Evolutionary conservation across 441 rosid species (phyloP).

Genomic region (Capsella rubella): DNA sequence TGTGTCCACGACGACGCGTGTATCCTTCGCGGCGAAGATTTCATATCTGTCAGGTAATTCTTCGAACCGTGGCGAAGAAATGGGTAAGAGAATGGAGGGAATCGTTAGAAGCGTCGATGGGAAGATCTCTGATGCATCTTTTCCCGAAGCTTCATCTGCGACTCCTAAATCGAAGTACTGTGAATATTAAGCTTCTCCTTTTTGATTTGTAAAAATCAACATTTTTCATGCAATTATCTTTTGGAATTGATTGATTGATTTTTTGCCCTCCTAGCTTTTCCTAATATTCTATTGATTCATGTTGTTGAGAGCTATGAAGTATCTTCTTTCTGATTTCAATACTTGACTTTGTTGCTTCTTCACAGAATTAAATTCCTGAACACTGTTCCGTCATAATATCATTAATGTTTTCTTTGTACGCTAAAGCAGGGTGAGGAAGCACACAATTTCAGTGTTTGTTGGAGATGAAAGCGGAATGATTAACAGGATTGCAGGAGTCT

Average conservation of each 20-base stretch:
- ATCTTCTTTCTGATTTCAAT: too few species aligned
- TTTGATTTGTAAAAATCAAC: not conserved
- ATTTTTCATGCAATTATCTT: constrained; percentile 9
- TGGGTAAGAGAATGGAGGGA: constrained; percentile 37
- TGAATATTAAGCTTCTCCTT: not conserved
- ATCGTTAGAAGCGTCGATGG: constrained; percentile 46
- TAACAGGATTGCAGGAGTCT: constrained; percentile 77
- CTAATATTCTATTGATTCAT: too few species aligned
- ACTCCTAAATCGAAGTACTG: constrained; percentile 46
- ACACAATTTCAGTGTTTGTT: constrained; percentile 76
- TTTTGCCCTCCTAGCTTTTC: too few species aligned
- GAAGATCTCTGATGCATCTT: constrained; percentile 42
- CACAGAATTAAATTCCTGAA: too few species aligned
- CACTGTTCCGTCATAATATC: too few species aligned
- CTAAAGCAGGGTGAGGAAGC: constrained; percentile 58
- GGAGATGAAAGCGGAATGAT: constrained; percentile 84
- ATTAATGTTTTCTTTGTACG: not conserved
- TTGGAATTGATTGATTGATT: not conserved
- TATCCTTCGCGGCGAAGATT: constrained; percentile 29
- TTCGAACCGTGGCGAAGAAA: constrained; percentile 17
- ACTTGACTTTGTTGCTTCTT: too few species aligned
- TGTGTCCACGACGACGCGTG: constrained; percentile 40
- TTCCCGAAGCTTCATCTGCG: constrained; percentile 45
- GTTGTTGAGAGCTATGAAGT: too few species aligned
- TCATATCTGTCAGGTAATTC: constrained; percentile 29